Evolutionary conservation across 163 green algal species (phyloP).

Genomic region (Coccomyxa subellipsoidea): DNA sequence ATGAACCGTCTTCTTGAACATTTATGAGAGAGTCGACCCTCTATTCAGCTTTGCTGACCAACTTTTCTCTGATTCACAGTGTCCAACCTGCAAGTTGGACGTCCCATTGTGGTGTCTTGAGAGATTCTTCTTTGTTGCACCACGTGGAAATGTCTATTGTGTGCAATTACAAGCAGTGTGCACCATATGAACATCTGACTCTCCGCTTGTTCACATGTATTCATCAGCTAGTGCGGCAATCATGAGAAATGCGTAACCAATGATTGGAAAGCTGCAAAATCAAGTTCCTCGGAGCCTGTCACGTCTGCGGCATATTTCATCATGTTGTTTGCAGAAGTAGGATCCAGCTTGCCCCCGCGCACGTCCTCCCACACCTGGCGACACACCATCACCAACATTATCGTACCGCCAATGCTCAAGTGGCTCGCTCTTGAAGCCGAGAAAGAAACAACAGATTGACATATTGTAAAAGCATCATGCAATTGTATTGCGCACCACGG

Average conservation of each 20-base stretch:
- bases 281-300: background rate
- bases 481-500: too few relatives aligned
- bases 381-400: too few relatives aligned
- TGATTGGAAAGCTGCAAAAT: constrained; percentile 9
- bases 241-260: constrained; percentile 6
- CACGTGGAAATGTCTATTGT: too few relatives aligned
- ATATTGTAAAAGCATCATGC: background rate
- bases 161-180: too few relatives aligned
- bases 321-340: constrained; percentile 7
- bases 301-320: constrained; percentile 18
- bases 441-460: background rate
- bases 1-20: background rate
- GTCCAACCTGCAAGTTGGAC: too few relatives aligned
- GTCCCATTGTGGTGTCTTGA: too few relatives aligned
- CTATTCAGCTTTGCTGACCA: too few relatives aligned
- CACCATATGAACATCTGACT: too few relatives aligned
- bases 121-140: too few relatives aligned
- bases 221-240: background rate
- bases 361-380: background rate
- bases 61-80: too few relatives aligned
- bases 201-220: background rate
- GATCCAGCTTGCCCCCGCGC: constrained; percentile 5
- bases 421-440: background rate
- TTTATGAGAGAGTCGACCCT: too few relatives aligned
- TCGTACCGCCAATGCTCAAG: too few relatives aligned